These are phyloP conservation scores for Trichocomaceae sp. DNA, from an alignment of 2,329 filamentous ascomycete species.

Conservation along the genomic window DNA sequence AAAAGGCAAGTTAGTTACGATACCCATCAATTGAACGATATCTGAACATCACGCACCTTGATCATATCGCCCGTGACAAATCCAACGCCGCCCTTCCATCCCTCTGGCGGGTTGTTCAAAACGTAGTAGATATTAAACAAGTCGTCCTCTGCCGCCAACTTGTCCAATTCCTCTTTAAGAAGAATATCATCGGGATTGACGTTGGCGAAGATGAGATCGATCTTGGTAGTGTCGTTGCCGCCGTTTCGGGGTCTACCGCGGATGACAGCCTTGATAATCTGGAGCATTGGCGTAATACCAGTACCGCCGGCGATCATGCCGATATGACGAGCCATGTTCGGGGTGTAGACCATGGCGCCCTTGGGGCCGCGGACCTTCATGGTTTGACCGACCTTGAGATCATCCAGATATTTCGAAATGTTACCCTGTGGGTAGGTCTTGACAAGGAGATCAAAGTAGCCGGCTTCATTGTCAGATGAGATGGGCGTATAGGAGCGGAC, in stretches of 20 bases:
- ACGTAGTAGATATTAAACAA: constrained; percentile 89
- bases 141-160: constrained; percentile 67
- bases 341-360: constrained; percentile 94
- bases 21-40: not conserved
- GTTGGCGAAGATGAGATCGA: constrained; percentile 95
- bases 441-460: constrained; percentile 93
- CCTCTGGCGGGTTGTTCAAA: constrained; percentile 87
- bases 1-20: constrained; percentile 19
- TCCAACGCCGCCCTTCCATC: constrained; percentile 86
- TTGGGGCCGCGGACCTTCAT: constrained; percentile 93
- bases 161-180: constrained; percentile 83
- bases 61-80: constrained; percentile 97
- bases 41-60: constrained; percentile 50
- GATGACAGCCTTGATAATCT: constrained; percentile 86
- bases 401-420: constrained; percentile 88
- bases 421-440: constrained; percentile 97
- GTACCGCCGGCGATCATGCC: constrained; percentile 98
- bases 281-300: constrained; percentile 97
- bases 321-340: constrained; percentile 93
- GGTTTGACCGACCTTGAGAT: constrained; percentile 71
- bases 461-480: constrained; percentile 79
- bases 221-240: constrained; percentile 74
- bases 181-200: constrained; percentile 90
- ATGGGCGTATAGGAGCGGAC: constrained; percentile 90
- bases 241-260: constrained; percentile 60